phyloP scores from a whole-genome alignment of 2,329 filamentous ascomycete genomes.

The Pseudocercospora fuligena region DNA sequence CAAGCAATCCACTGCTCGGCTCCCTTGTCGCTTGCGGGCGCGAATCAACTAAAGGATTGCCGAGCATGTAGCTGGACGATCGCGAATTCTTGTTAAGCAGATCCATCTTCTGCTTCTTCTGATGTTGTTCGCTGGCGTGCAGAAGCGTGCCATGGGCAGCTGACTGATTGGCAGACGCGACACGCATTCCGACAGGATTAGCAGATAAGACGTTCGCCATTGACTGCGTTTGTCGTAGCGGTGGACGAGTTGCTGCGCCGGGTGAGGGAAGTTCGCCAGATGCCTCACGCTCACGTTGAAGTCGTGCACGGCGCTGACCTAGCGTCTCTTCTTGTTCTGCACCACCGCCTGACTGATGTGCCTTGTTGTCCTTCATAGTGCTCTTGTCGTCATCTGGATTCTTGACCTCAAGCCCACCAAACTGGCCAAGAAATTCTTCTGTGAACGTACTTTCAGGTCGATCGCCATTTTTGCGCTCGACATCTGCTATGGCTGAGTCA shows the following conservation, averaged over 20 bases:
- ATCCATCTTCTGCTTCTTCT: conserved; percentile 44
- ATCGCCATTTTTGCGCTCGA: conserved; percentile 34
- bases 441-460: conserved; percentile 66
- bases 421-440: conserved; percentile 68
- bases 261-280: conserved; percentile 27
- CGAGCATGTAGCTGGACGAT: conserved; percentile 35
- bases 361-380: conserved; percentile 20
- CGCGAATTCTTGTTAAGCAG: conserved; percentile 41
- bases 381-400: conserved; percentile 40
- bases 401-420: conserved; percentile 58
- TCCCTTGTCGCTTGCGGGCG: conserved; percentile 40
- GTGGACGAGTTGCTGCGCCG: conserved; percentile 54
- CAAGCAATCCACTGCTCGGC: conserved; percentile 32
- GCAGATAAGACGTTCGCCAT: conserved; percentile 67
- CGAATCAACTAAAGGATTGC: conserved; percentile 30
- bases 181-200: conserved; percentile 34
- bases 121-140: conserved; percentile 36
- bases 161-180: conserved; percentile 24
- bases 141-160: conserved; percentile 46
- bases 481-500: conserved; percentile 48
- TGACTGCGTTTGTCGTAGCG: conserved; percentile 52
- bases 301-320: conserved; percentile 73
- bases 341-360: conserved; percentile 15
- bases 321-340: conserved; percentile 72
- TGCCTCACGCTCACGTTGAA: conserved; percentile 70